These are phyloP conservation scores for Trichoderma asperelloides DNA, from an alignment of 495 filamentous ascomycete species.

Conservation along the genomic window DNA sequence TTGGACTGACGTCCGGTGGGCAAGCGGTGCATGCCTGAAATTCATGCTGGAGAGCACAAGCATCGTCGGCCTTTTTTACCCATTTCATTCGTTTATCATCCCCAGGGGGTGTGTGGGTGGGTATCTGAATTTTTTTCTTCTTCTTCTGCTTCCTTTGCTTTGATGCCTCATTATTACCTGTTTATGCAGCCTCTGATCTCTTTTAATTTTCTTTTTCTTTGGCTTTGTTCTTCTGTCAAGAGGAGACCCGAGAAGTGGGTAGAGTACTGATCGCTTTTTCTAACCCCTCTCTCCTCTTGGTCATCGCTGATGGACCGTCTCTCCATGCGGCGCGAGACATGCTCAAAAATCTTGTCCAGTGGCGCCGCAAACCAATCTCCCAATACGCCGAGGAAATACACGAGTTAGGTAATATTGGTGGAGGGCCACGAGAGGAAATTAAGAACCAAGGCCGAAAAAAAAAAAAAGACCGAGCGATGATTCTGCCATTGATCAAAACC, in stretches of 20 bases:
- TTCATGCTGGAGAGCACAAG: not conserved
- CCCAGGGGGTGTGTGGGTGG: slow-evolving; percentile 3
- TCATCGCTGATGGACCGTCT: not conserved
- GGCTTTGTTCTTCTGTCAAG: not conserved
- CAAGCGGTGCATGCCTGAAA: not conserved
- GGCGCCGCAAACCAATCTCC: not conserved
- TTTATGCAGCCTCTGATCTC: not conserved
- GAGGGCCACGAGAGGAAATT: not conserved
- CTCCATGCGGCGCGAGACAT: slow-evolving; percentile 5
- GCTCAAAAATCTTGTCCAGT: not conserved
- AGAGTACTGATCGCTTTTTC: not conserved
- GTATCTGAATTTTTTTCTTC: not conserved
- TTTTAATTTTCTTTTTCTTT: not conserved
- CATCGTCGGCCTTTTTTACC: not conserved
- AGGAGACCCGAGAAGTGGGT: not conserved
- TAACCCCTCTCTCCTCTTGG: not conserved
- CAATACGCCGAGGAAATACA: not conserved
- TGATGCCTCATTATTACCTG: slow-evolving; percentile 3
- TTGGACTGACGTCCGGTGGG: slow-evolving; percentile 4
- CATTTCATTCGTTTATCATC: not conserved
- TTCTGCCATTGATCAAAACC: not conserved
- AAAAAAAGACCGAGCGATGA: not conserved
- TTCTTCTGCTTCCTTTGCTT: slow-evolving; percentile 2
- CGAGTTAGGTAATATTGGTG: not conserved
- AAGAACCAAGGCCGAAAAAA: not conserved